phyloP scores from a whole-genome alignment of 2,329 filamentous ascomycete genomes.

The Cladophialophora chaetospira region DNA sequence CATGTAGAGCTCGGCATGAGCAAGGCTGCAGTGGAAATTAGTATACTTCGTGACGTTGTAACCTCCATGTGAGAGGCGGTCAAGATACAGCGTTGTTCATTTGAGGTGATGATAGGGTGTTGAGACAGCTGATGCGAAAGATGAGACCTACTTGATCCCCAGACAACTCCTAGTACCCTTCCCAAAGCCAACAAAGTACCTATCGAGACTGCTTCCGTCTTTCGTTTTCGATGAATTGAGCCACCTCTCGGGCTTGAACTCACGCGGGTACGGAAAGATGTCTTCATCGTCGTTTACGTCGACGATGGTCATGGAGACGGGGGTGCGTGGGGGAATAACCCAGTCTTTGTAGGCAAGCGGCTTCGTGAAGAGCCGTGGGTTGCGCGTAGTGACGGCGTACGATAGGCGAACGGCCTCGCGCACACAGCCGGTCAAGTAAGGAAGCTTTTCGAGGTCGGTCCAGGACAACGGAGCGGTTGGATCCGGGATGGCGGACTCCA shows the following conservation, averaged over 20 bases:
- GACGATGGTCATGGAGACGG: conserved; percentile 34
- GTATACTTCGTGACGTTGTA: too few relatives aligned
- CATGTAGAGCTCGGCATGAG: conserved; percentile 36
- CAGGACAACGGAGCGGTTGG: conserved; percentile 15
- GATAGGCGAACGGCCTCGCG: conserved; percentile 35
- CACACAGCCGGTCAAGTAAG: conserved; percentile 36
- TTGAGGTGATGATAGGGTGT: too few relatives aligned
- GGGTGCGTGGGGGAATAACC: conserved; percentile 37
- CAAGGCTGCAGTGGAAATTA: conserved; percentile 25
- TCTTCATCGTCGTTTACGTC: conserved; percentile 37
- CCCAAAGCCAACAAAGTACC: conserved; percentile 42
- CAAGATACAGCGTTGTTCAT: too few relatives aligned
- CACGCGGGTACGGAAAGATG: conserved; percentile 37
- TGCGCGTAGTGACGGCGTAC: conserved; percentile 22
- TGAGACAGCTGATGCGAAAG: background rate
- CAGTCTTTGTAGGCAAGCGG: conserved; percentile 36
- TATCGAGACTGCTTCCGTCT: conserved; percentile 29
- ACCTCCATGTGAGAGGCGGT: too few relatives aligned
- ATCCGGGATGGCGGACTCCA: conserved; percentile 14
- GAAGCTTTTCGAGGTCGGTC: conserved; percentile 34
- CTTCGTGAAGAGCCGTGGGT: conserved; percentile 28
- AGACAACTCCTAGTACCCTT: conserved; percentile 40
- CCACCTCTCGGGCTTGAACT: conserved; percentile 40
- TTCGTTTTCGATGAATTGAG: conserved; percentile 20
- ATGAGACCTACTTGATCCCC: conserved; percentile 34